A percentile compares a stretch with the other conserved stretches of the same genome.
These are phyloP conservation scores for Beauveria sp. DNA, from an alignment of 2,329 filamentous ascomycete species.

Conservation along the genomic window DNA sequence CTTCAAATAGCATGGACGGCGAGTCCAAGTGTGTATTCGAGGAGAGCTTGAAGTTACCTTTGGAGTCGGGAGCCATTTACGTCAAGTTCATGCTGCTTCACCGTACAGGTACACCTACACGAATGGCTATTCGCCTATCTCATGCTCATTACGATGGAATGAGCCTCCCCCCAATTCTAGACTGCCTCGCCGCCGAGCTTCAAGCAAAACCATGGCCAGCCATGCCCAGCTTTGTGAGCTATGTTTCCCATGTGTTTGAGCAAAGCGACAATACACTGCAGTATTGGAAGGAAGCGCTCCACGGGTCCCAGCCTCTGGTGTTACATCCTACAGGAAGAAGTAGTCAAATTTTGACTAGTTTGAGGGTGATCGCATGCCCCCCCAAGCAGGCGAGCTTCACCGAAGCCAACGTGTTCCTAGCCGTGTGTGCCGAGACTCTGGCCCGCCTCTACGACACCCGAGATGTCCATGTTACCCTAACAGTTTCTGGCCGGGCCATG, in stretches of 20 bases:
- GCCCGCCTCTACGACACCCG: not conserved
- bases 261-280: not conserved
- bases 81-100: not conserved
- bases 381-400: not conserved
- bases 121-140: not conserved
- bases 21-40: not conserved
- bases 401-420: not conserved
- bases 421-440: not conserved
- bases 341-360: not conserved
- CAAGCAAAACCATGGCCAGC: not conserved
- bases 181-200: not conserved
- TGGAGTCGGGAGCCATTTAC: not conserved
- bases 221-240: not conserved
- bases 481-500: not conserved
- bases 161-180: not conserved
- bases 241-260: not conserved
- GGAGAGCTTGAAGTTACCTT: not conserved
- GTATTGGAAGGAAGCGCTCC: not conserved
- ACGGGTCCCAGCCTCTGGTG: not conserved
- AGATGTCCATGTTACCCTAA: not conserved
- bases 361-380: not conserved
- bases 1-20: not conserved
- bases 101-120: not conserved
- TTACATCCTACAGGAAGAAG: not conserved
- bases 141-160: not conserved